Percentiles rank a stretch among this genome's conserved stretches.
phyloP scores from a whole-genome alignment of 208 protist species.

The Strigomonas culicis region DNA sequence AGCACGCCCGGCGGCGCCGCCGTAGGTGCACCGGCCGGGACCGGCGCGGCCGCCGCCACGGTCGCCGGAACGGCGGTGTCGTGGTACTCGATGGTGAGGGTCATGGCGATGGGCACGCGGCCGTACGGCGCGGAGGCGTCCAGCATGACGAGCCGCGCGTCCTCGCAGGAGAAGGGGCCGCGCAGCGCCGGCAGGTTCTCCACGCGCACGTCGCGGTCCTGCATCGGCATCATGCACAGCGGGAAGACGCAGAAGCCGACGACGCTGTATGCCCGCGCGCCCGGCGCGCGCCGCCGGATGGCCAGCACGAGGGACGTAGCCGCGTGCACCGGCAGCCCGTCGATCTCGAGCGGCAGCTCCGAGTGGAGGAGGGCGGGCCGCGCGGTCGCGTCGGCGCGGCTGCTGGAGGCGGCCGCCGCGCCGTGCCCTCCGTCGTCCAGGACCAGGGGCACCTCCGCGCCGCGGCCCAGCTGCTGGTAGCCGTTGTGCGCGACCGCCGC shows the following conservation, averaged over 20 bases:
- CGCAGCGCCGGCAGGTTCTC: slow-evolving; percentile 79
- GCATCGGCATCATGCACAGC: slow-evolving; percentile 86
- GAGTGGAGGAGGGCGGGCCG: slow-evolving; percentile 41
- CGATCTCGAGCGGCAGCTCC: slow-evolving; percentile 59
- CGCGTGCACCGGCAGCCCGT: slow-evolving; percentile 72
- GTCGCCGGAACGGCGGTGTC: slow-evolving; percentile 27
- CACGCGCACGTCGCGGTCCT: slow-evolving; percentile 74
- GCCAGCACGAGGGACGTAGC: slow-evolving; percentile 81
- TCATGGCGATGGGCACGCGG: slow-evolving; percentile 63
- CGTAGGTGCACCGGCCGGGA: not conserved
- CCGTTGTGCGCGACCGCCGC: slow-evolving; percentile 86
- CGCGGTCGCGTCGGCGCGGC: not conserved
- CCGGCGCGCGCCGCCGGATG: slow-evolving; percentile 52
- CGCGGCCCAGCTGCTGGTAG: slow-evolving; percentile 77
- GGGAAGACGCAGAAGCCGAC: slow-evolving; percentile 86
- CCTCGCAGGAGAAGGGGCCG: slow-evolving; percentile 82
- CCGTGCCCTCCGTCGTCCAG: slow-evolving; percentile 15
- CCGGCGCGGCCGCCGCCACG: slow-evolving; percentile 1
- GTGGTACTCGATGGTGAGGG: slow-evolving; percentile 75
- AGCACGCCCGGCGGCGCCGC: no score
- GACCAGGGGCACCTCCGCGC: slow-evolving; percentile 60
- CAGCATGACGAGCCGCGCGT: slow-evolving; percentile 81
- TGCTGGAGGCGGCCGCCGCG: slow-evolving; percentile 6
- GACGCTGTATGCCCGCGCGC: slow-evolving; percentile 38
- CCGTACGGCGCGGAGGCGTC: slow-evolving; percentile 78